phyloP scores from a whole-genome alignment of 202 grass and related monocot genomes.

The Saccharum hybrid region DNA sequence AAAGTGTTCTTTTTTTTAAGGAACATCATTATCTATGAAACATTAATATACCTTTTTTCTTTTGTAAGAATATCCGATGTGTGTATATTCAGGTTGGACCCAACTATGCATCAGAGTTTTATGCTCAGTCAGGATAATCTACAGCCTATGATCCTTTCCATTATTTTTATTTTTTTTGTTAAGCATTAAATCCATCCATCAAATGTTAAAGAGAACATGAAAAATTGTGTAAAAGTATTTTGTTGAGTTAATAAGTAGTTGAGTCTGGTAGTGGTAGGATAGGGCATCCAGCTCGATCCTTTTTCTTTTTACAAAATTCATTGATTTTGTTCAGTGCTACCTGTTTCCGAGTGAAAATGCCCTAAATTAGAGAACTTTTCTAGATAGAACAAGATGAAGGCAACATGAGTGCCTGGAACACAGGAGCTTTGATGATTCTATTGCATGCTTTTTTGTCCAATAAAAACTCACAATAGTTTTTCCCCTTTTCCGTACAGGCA shows the following conservation, averaged over 20 bases:
- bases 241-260: not conserved
- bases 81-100: not conserved
- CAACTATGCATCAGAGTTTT: not conserved
- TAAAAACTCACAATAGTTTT: slow-evolving; percentile 14
- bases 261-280: not conserved
- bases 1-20: not conserved
- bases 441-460: slow-evolving; percentile 14
- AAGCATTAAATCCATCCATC: not conserved
- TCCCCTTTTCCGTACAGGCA: slow-evolving; percentile 42
- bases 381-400: not conserved
- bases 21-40: not conserved
- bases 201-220: not conserved
- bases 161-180: not conserved
- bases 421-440: slow-evolving; percentile 14
- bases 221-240: not conserved
- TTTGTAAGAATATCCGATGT: no score
- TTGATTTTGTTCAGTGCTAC: not conserved
- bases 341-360: not conserved
- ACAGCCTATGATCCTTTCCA: not conserved
- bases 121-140: slow-evolving; percentile 3
- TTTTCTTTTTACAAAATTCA: not conserved
- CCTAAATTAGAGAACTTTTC: not conserved
- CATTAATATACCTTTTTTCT: not conserved
- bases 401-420: not conserved
- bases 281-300: not conserved